Conservation (phyloP, 257 asterid genomes). For the Jaltomata sinuosa region DNA sequence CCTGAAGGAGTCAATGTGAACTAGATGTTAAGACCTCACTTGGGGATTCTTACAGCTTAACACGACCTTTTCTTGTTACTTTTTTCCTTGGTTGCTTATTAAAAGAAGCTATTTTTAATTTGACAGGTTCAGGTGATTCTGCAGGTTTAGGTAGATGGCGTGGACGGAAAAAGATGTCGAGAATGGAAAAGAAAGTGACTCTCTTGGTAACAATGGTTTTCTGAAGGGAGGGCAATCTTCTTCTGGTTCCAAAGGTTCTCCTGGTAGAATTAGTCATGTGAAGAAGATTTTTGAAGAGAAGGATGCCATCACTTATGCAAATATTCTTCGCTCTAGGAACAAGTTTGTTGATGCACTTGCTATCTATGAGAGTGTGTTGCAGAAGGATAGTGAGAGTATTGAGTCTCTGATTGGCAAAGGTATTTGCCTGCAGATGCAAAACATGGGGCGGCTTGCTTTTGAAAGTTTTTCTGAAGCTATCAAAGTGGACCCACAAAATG, state of each 20-base stretch:
- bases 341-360: constrained; percentile 82
- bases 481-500: constrained; percentile 72
- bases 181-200: constrained; percentile 30
- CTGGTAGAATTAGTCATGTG: constrained; percentile 19
- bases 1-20: background rate
- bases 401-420: constrained; percentile 97
- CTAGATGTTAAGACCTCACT: background rate
- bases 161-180: constrained; percentile 43
- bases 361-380: constrained; percentile 63
- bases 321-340: constrained; percentile 86
- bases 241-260: constrained; percentile 31
- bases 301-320: constrained; percentile 73
- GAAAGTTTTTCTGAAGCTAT: constrained; percentile 89
- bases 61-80: background rate
- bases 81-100: background rate
- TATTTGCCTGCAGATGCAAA: constrained; percentile 92
- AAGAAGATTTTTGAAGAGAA: constrained; percentile 54
- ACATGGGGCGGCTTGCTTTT: constrained; percentile 67
- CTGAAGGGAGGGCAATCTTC: constrained; percentile 40
- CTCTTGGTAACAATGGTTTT: constrained; percentile 26
- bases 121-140: constrained; percentile 10
- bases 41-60: background rate
- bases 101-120: background rate
- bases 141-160: constrained; percentile 37
- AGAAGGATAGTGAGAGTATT: constrained; percentile 57